Conservation (phyloP, 192 early-diverging fungal species). For the Coemansia pectinata region DNA sequence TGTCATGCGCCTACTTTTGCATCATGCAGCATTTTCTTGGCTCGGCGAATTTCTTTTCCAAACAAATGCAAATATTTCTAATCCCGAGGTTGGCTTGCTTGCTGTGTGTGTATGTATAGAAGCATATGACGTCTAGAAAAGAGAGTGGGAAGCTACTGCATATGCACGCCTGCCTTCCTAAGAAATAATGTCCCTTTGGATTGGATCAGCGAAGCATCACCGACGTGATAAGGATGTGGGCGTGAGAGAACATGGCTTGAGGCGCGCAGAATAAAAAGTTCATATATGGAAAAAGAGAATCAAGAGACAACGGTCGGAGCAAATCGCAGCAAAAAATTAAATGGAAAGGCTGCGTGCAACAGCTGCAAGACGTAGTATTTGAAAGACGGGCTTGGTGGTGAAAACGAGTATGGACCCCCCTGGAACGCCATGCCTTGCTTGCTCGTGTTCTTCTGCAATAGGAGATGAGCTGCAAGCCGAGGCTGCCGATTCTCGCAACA, state of each 20-base stretch:
- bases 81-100: not conserved
- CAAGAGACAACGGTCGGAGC: not conserved
- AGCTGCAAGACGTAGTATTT: not conserved
- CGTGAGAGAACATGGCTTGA: not conserved
- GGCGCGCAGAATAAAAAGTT: not conserved
- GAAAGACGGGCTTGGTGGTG: not conserved
- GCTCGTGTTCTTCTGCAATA: not conserved
- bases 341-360: not conserved
- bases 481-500: not conserved
- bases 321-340: not conserved
- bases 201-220: not conserved
- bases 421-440: not conserved
- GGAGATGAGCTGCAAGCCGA: not conserved
- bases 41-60: not conserved
- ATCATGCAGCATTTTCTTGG: not conserved
- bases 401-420: not conserved
- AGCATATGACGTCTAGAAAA: not conserved
- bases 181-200: not conserved
- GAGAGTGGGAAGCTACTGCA: not conserved
- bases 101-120: not conserved
- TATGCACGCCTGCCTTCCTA: not conserved
- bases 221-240: not conserved
- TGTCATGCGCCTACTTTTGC: constrained; percentile 3
- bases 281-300: not conserved
- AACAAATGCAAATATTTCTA: not conserved